Percentiles rank a stretch among this genome's conserved stretches.
These are phyloP conservation scores for Naumovozyma dairenensis DNA, from an alignment of 805 yeast species.

Conservation along the genomic window DNA sequence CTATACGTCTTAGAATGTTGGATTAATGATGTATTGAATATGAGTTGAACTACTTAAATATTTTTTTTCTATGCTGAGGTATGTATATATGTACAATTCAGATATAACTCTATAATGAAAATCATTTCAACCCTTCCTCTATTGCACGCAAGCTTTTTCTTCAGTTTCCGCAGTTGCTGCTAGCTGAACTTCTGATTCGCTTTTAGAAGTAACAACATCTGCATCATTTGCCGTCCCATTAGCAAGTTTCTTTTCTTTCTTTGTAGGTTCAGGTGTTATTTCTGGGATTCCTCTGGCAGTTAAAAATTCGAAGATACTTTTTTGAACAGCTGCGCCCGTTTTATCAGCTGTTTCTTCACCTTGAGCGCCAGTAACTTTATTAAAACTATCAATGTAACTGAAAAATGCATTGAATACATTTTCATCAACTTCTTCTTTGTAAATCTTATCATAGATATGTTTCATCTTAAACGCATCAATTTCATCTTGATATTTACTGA, in stretches of 20 bases:
- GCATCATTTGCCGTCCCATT: not conserved
- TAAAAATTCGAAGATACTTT: slow-evolving; percentile 32
- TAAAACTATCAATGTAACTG: slow-evolving; percentile 77
- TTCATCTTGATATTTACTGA: slow-evolving; percentile 51
- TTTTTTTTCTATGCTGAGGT: too few species aligned
- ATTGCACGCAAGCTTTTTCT: not conserved
- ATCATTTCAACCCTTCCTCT: too few species aligned
- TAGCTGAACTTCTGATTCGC: not conserved
- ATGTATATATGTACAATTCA: too few species aligned
- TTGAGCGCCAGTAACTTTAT: slow-evolving; percentile 43
- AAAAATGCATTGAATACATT: slow-evolving; percentile 86
- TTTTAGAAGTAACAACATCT: not conserved
- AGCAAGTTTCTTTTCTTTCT: not conserved
- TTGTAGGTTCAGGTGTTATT: slow-evolving; percentile 2
- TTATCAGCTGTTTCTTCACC: slow-evolving; percentile 29
- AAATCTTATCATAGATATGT: slow-evolving; percentile 84
- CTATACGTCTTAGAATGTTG: too few species aligned
- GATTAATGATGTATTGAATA: too few species aligned
- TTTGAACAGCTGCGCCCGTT: slow-evolving; percentile 23
- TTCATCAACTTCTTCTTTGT: slow-evolving; percentile 79
- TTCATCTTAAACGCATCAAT: slow-evolving; percentile 83
- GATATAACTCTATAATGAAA: too few species aligned
- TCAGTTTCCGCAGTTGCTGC: not conserved
- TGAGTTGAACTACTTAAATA: too few species aligned
- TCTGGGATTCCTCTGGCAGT: slow-evolving; percentile 34